Evolutionary conservation across 805 yeast species (phyloP).

Genomic region (Yarrowia sp.): DNA sequence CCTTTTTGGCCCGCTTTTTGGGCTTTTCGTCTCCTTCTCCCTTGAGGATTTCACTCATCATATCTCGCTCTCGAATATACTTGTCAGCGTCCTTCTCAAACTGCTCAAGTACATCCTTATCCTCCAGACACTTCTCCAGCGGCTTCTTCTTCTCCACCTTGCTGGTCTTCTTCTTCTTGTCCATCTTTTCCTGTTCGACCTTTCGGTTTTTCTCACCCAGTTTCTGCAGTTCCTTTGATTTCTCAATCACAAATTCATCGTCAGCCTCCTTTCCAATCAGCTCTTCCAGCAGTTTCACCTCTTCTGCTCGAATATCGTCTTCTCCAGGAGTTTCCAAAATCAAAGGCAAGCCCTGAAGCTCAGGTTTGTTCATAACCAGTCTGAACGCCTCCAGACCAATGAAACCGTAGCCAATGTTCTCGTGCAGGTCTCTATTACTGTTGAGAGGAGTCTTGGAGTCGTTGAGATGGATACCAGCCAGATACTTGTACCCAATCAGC

Average conservation of each 20-base stretch:
- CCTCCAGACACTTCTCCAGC: slow-evolving; percentile 18
- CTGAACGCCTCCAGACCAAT: slow-evolving; percentile 84
- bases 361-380: slow-evolving; percentile 64
- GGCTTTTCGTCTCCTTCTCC: slow-evolving; percentile 21
- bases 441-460: slow-evolving; percentile 94
- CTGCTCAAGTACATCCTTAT: background rate
- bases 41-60: slow-evolving; percentile 7
- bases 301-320: slow-evolving; percentile 60
- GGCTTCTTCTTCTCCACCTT: slow-evolving; percentile 27
- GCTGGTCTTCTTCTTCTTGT: slow-evolving; percentile 48
- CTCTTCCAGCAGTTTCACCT: slow-evolving; percentile 78
- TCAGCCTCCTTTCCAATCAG: slow-evolving; percentile 55
- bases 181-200: slow-evolving; percentile 64
- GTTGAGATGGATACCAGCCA: slow-evolving; percentile 81
- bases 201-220: slow-evolving; percentile 68
- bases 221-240: slow-evolving; percentile 49
- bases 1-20: slow-evolving; percentile 21
- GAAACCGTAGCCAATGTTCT: slow-evolving; percentile 84
- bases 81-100: slow-evolving; percentile 7
- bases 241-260: slow-evolving; percentile 55
- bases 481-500: slow-evolving; percentile 68
- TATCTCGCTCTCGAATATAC: background rate
- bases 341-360: slow-evolving; percentile 67
- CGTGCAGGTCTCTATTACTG: slow-evolving; percentile 89
- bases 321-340: slow-evolving; percentile 81